Percentiles rank a stretch among this genome's conserved stretches.
Evolutionary conservation across 2,329 filamentous ascomycete genomes (phyloP).

Genomic region (Cladophialophora exuberans): DNA sequence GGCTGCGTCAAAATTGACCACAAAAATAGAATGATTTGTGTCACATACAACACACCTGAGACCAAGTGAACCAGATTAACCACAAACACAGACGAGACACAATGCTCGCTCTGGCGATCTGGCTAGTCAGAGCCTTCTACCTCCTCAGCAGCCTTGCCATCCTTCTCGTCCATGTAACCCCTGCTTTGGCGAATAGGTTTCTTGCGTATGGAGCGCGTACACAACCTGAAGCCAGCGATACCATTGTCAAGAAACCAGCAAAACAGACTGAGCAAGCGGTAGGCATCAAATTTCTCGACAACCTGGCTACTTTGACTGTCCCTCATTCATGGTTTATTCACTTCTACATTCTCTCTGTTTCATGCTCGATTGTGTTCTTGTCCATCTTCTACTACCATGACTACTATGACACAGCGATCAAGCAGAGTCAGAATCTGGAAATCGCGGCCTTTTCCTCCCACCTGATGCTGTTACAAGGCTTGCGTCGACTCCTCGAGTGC

Average conservation of each 20-base stretch:
- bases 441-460: conserved; percentile 60
- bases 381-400: conserved; percentile 34
- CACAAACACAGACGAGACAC: neutral
- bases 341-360: conserved; percentile 77
- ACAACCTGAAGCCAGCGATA: neutral
- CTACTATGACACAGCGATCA: conserved; percentile 47
- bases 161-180: conserved; percentile 54
- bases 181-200: conserved; percentile 58
- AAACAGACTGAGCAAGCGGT: neutral
- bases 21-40: too few species aligned
- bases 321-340: conserved; percentile 89
- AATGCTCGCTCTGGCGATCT: conserved; percentile 13
- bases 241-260: neutral
- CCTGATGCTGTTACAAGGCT: conserved; percentile 75
- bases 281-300: conserved; percentile 48
- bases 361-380: conserved; percentile 74
- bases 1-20: too few species aligned
- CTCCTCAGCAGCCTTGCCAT: conserved; percentile 41
- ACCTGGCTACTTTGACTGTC: conserved; percentile 62
- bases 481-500: conserved; percentile 76
- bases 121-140: conserved; percentile 29
- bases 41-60: too few species aligned
- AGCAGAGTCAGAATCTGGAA: conserved; percentile 46
- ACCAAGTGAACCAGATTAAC: neutral
- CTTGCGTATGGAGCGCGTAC: conserved; percentile 62